Conservation (phyloP, 1,284 basidiomycete genomes). For the Ganoderma leucocontextum region DNA sequence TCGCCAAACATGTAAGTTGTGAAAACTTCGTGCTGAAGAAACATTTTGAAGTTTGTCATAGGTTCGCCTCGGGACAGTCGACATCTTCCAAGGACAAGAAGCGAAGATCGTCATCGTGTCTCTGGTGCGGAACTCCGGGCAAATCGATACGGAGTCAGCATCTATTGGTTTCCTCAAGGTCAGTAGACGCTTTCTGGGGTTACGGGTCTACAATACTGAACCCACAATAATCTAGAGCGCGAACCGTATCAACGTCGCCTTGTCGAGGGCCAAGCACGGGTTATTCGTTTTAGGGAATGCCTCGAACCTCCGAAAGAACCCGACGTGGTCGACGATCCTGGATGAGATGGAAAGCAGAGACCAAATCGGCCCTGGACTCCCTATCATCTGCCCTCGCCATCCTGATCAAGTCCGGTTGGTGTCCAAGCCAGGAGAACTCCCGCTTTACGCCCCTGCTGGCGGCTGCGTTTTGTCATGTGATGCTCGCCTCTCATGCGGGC, state of each 20-base stretch:
- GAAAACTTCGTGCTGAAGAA: background rate
- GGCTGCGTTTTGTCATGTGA: conserved; percentile 70
- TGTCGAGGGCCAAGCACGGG: conserved; percentile 78
- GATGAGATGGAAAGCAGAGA: conserved; percentile 59
- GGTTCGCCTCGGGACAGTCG: conserved; percentile 79
- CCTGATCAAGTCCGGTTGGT: conserved; percentile 51
- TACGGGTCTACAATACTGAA: too few species aligned
- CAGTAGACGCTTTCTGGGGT: background rate
- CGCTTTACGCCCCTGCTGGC: conserved; percentile 58
- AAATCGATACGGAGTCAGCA: conserved; percentile 46
- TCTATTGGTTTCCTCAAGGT: conserved; percentile 79
- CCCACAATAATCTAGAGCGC: conserved; percentile 20
- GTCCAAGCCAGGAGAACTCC: conserved; percentile 61
- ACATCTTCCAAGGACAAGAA: conserved; percentile 82
- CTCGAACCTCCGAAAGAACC: conserved; percentile 52
- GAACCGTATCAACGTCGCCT: conserved; percentile 52
- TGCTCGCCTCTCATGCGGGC: conserved; percentile 69
- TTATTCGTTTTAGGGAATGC: conserved; percentile 78
- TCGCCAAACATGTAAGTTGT: conserved; percentile 54
- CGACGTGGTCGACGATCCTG: conserved; percentile 71
- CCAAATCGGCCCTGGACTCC: conserved; percentile 60
- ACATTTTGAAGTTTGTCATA: conserved; percentile 36
- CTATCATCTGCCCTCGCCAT: conserved; percentile 68
- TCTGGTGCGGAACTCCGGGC: conserved; percentile 72
- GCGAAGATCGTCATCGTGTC: conserved; percentile 75